A percentile compares a stretch with the other conserved stretches of the same genome.
Conservation (phyloP, 352 stramenopile species). For the Globisporangium irregulare region DNA sequence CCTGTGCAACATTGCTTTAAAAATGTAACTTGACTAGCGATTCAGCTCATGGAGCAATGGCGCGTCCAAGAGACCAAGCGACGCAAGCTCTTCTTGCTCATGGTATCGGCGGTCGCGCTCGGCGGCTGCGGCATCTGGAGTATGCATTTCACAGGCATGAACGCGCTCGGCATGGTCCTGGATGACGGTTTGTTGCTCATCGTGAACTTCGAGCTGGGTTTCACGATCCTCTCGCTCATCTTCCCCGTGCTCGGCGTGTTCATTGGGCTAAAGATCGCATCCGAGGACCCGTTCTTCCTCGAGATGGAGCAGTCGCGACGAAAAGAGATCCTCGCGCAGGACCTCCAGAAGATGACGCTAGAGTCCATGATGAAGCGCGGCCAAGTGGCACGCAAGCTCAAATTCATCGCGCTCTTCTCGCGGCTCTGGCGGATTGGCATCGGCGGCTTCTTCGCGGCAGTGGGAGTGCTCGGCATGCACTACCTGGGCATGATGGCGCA, state of each 20-base stretch:
- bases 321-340: constrained; percentile 24
- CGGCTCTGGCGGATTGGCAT: constrained; percentile 46
- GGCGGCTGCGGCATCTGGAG: constrained; percentile 65
- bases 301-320: constrained; percentile 51
- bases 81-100: constrained; percentile 40
- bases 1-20: no score
- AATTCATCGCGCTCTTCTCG: constrained; percentile 61
- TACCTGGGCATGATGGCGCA: constrained; percentile 75
- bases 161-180: constrained; percentile 34
- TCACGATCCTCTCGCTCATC: constrained; percentile 57
- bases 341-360: constrained; percentile 43
- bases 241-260: constrained; percentile 53
- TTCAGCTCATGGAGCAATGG: constrained; percentile 77
- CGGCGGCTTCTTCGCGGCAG: constrained; percentile 44
- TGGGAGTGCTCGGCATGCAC: constrained; percentile 71
- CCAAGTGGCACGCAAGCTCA: constrained; percentile 42
- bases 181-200: constrained; percentile 32
- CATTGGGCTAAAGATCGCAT: constrained; percentile 50
- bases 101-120: constrained; percentile 37
- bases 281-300: constrained; percentile 60
- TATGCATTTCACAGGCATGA: constrained; percentile 80
- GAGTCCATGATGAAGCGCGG: constrained; percentile 44
- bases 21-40: constrained; percentile 27
- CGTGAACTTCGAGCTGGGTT: constrained; percentile 51
- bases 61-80: constrained; percentile 30